These are phyloP conservation scores for Lipomyces mesembrius DNA, from an alignment of 805 yeast species.

Conservation along the genomic window DNA sequence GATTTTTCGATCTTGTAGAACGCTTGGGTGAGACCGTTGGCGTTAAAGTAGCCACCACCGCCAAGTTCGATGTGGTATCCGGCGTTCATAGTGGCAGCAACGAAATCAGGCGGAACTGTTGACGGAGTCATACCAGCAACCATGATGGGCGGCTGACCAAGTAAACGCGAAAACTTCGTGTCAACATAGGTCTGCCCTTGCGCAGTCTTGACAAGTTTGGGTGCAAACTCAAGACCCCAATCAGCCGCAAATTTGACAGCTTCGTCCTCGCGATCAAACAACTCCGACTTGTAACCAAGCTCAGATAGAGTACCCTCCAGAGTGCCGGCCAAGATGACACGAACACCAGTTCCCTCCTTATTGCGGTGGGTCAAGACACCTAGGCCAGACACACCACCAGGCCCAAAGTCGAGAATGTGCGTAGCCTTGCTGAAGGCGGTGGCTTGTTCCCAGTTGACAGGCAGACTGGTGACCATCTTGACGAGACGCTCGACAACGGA, in stretches of 20 bases:
- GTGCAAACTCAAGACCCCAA: constrained; percentile 89
- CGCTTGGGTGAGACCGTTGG: constrained; percentile 72
- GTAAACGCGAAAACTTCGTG: constrained; percentile 88
- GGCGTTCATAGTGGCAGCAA: constrained; percentile 90
- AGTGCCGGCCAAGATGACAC: constrained; percentile 92
- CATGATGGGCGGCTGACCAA: constrained; percentile 95
- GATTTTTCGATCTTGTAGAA: constrained; percentile 70
- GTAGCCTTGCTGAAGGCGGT: constrained; percentile 71
- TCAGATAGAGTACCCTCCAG: constrained; percentile 76
- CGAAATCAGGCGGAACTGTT: constrained; percentile 92
- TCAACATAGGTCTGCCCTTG: constrained; percentile 76
- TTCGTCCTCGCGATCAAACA: constrained; percentile 70
- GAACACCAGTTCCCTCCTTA: constrained; percentile 97
- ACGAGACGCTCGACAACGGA: constrained; percentile 71
- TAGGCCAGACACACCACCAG: constrained; percentile 96
- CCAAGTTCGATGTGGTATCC: constrained; percentile 98
- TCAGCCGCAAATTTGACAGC: constrained; percentile 81
- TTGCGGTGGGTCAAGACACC: constrained; percentile 96
- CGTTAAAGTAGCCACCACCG: constrained; percentile 96
- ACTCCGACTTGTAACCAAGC: constrained; percentile 93
- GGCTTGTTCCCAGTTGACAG: constrained; percentile 94
- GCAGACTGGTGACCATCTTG: constrained; percentile 80
- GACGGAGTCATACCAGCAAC: constrained; percentile 99
- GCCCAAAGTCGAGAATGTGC: constrained; percentile 95
- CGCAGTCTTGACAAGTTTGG: constrained; percentile 75